phyloP scores from a whole-genome alignment of 2,329 filamentous ascomycete species.

The Aspergillus transmontanensis region DNA sequence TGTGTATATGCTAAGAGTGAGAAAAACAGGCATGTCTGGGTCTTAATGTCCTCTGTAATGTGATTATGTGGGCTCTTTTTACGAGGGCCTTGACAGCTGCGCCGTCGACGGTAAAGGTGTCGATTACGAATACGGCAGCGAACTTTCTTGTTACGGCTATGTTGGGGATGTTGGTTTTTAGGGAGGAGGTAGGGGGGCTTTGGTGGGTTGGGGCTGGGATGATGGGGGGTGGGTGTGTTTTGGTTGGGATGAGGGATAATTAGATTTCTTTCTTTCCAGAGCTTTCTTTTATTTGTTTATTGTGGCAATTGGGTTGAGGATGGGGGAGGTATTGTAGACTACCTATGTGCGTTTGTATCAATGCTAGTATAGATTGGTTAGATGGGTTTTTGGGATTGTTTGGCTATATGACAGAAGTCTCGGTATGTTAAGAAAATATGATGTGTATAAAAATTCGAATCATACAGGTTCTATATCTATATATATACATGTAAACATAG shows the following conservation, averaged over 20 bases:
- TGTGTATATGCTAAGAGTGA: constrained; percentile 18
- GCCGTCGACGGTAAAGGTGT: constrained; percentile 63
- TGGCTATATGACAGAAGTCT: not conserved
- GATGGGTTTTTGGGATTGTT: not conserved
- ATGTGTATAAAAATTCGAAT: not conserved
- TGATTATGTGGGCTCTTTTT: constrained; percentile 67
- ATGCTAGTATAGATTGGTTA: not conserved
- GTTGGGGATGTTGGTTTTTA: constrained; percentile 60
- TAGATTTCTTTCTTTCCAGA: constrained; percentile 11
- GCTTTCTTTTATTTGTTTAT: not conserved
- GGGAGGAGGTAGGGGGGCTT: constrained; percentile 56
- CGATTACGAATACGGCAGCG: constrained; percentile 64
- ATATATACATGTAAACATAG: not conserved
- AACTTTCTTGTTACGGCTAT: constrained; percentile 66
- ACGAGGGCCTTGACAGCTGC: constrained; percentile 63
- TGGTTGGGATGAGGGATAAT: constrained; percentile 61
- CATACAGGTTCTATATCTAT: not conserved
- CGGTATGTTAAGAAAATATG: not conserved
- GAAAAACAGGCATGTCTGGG: constrained; percentile 57
- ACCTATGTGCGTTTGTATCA: not conserved
- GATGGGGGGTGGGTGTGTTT: constrained; percentile 63
- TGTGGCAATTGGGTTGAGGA: not conserved
- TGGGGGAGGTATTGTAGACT: not conserved
- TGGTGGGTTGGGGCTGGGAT: constrained; percentile 65
- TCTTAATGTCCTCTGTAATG: constrained; percentile 64